These are phyloP conservation scores for Phaeosphaeriaceae sp. DNA, from an alignment of 2,329 filamentous ascomycete genomes.

Conservation along the genomic window DNA sequence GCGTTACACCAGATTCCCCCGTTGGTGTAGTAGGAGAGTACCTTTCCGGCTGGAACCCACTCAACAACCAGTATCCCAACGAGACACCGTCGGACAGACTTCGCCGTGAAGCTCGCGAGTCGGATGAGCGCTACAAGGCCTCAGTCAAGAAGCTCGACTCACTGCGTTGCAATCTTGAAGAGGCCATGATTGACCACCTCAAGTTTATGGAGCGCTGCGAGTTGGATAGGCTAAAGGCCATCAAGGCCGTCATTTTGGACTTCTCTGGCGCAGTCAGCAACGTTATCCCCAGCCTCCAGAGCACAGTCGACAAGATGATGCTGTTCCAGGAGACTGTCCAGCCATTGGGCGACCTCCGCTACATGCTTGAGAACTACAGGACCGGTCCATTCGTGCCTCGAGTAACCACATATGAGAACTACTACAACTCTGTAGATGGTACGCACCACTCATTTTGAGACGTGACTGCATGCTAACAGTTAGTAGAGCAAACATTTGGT, in stretches of 20 bases:
- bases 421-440: slow-evolving; percentile 94
- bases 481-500: slow-evolving; percentile 87
- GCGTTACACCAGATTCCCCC: slow-evolving; percentile 74
- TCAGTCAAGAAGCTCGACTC: slow-evolving; percentile 86
- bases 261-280: slow-evolving; percentile 98
- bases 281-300: slow-evolving; percentile 94
- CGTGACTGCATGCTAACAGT: slow-evolving; percentile 19
- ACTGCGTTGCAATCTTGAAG: slow-evolving; percentile 91
- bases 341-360: slow-evolving; percentile 85
- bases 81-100: slow-evolving; percentile 88
- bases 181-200: slow-evolving; percentile 90
- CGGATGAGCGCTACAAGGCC: slow-evolving; percentile 92
- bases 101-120: slow-evolving; percentile 84
- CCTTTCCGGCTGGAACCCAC: slow-evolving; percentile 87
- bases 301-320: slow-evolving; percentile 98
- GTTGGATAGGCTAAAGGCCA: slow-evolving; percentile 92
- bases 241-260: slow-evolving; percentile 97
- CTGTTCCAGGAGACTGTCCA: slow-evolving; percentile 99
- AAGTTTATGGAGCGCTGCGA: slow-evolving; percentile 98
- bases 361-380: slow-evolving; percentile 94
- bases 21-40: slow-evolving; percentile 88
- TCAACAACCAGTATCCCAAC: slow-evolving; percentile 89
- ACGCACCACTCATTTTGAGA: slow-evolving; percentile 14
- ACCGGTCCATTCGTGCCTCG: slow-evolving; percentile 91
- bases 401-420: slow-evolving; percentile 96